Base-by-base conservation (phyloP, 352 stramenopile genomes). In the Phytophthora vignae region DNA sequence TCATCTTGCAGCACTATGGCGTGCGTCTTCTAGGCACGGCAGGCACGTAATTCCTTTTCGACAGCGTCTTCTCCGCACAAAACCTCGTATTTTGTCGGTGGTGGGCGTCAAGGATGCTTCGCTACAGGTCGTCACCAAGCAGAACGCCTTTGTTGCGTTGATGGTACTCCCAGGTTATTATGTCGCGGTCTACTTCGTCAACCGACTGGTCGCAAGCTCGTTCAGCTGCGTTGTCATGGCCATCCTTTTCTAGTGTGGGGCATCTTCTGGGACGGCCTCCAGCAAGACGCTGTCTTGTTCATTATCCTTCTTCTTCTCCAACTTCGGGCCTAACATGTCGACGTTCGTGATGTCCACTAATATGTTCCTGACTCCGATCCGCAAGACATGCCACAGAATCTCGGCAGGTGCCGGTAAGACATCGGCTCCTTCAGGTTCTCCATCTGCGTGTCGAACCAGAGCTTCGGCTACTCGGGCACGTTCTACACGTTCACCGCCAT, bases 271-370 rank as follows among this genome's bases (percentile, higher is more conserved):
- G 73, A 90, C 38, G 65, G 78, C 17, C 64, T 93, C n/a, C 64
- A 88, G 57, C 61, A 78, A 29, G 59, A 87, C 22, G 67, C 66
- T 4, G 72, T 87, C 44, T 50, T 82, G 10, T 95, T 95, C 66
- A 81, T 94, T 25, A 58, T 92, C 21, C 61, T 95, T 17, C 92
- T 93, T 56, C 91, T 91, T 64, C 74, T 83, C 48, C 93, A 95
- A 71, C 27, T 95, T 97, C 58, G 90, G 90, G 0, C 88, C 90
- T 22, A 95, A 95, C 74, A 82, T 72, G 44, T 87, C 89, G 27
- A 96, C 89, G 12, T 97, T 97, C 75, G 84, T 97, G 27, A 82
- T 97, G 71, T 90, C 91, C 0, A 90, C 91, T 0, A 91, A 97
- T 74, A 90, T 96, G 53, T 84, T 76, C 64, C 79, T 76, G 31